Percentiles rank a stretch among this genome's conserved stretches.
Evolutionary conservation across 176 grass and related monocot genomes (phyloP).

Genomic region (Aegilops longissima): DNA sequence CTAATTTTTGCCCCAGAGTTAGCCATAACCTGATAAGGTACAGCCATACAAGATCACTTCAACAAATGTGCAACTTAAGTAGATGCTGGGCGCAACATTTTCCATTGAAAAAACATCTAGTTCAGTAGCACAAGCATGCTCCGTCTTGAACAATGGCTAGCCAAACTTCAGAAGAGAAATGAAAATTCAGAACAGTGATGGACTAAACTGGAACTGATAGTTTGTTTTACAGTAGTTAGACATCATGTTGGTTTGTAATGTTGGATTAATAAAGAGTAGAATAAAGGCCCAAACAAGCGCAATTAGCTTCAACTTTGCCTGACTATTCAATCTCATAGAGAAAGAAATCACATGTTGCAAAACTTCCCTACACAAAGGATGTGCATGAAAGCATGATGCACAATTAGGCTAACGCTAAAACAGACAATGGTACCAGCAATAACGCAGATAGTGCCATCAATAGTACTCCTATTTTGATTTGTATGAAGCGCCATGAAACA

Average conservation of each 20-base stretch:
- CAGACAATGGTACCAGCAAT: neutral
- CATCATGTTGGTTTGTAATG: constrained; percentile 19
- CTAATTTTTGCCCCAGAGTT: constrained; percentile 93
- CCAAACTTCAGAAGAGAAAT: neutral
- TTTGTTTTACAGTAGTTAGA: constrained; percentile 53
- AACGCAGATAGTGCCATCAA: neutral
- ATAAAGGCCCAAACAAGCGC: neutral
- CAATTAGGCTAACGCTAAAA: neutral
- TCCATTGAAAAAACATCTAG: neutral
- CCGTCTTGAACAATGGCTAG: neutral
- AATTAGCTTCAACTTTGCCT: neutral
- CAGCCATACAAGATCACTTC: neutral
- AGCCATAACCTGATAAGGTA: constrained; percentile 56
- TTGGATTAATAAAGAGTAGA: constrained; percentile 4
- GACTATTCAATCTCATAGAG: neutral
- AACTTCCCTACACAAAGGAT: neutral
- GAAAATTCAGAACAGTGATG: neutral
- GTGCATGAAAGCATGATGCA: too few relatives aligned
- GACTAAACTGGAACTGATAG: neutral
- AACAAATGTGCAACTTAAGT: neutral
- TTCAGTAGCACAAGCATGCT: neutral
- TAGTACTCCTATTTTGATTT: neutral
- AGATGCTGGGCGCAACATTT: neutral
- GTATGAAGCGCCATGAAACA: neutral
- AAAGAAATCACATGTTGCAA: constrained; percentile 6